Conservation (phyloP, 2,329 filamentous ascomycete species). For the Fusarium xylarioides region DNA sequence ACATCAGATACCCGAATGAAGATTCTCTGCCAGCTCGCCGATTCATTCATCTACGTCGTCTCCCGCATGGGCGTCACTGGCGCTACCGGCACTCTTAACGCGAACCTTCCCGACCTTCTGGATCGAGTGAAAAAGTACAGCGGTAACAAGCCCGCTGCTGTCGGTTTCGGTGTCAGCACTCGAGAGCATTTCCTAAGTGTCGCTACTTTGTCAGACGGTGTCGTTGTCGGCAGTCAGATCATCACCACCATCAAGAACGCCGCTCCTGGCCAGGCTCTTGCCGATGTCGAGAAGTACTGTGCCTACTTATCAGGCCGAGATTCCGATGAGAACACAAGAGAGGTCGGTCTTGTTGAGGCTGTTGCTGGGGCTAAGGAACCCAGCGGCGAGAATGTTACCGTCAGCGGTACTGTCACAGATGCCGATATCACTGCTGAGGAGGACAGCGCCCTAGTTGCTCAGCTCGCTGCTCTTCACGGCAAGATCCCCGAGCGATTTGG, state of each 20-base stretch:
- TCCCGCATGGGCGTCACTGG: constrained; percentile 97
- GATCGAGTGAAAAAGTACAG: constrained; percentile 91
- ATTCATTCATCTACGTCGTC: constrained; percentile 99
- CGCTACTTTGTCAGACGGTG: constrained; percentile 85
- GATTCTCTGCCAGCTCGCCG: constrained; percentile 93
- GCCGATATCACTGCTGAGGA: constrained; percentile 68
- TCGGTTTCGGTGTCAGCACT: constrained; percentile 97
- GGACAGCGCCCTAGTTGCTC: constrained; percentile 75
- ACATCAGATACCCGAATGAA: constrained; percentile 95
- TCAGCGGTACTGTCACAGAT: constrained; percentile 70
- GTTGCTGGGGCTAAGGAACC: constrained; percentile 62
- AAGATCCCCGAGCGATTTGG: constrained; percentile 88
- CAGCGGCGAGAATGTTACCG: constrained; percentile 55
- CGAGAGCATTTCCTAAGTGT: constrained; percentile 92
- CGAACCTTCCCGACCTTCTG: constrained; percentile 82
- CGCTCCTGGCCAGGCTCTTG: constrained; percentile 52
- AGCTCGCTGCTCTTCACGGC: constrained; percentile 83
- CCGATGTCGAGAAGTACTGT: constrained; percentile 88
- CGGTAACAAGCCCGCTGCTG: constrained; percentile 86
- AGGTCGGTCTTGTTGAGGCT: constrained; percentile 76
- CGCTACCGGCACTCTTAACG: constrained; percentile 82
- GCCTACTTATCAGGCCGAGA: constrained; percentile 68
- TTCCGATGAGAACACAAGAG: constrained; percentile 60
- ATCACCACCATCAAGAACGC: constrained; percentile 74
- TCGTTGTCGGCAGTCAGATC: constrained; percentile 96